Evolutionary conservation across 805 yeast species (phyloP), one percentile per base, ranked within the genome.

Genomic region (Hanseniaspora singularis): DNA sequence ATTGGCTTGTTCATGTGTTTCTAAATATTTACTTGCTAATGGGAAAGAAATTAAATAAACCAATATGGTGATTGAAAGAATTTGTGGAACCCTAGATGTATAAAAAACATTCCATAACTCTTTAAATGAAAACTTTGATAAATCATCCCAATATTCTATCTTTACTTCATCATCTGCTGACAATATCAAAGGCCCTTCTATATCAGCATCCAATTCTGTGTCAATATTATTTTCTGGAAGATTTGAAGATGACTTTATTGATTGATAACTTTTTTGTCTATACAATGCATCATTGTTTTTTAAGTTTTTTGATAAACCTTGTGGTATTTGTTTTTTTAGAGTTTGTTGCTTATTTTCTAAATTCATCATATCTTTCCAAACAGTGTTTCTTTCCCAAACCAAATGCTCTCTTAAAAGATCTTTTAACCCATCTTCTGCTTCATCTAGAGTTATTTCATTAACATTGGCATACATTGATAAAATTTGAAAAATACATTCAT

Each of bases 381-480:
- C 96, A 0, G 96, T 89, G 61, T 87, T 87, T 62, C 98, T 74
- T 64, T 89, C 97, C 94, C 96, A 89, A 16, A 88, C 95, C 30
- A 89, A 83, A 61, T 89, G 94, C 56, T 89, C 98, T 52, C 96
- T 71, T 52, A 89, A 64, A 65, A 76, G 72, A 50, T 74, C 57
- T 46, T 71, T 64, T 36, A 77, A 62, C 62, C 70, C 76, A 33
- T 59, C 56, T 45, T 65, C 66, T 0, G 88, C 82, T 37, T 56
- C 58, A 3, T 57, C 63, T 14, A 60, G 46, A 33, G 65, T 42
- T 7, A 46, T 37, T 8, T 50, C 40, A n/a, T 50, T 54, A 15
- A 55, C 39, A 27, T 50, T 46, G 2, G 89, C 81, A 57, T 76
- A 83, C 24, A 74, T 64, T 15, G 64, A 65, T 11, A 74, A 69